Evolutionary conservation across 495 filamentous ascomycete species (phyloP).

Genomic region (Annulohypoxylon moriforme): DNA sequence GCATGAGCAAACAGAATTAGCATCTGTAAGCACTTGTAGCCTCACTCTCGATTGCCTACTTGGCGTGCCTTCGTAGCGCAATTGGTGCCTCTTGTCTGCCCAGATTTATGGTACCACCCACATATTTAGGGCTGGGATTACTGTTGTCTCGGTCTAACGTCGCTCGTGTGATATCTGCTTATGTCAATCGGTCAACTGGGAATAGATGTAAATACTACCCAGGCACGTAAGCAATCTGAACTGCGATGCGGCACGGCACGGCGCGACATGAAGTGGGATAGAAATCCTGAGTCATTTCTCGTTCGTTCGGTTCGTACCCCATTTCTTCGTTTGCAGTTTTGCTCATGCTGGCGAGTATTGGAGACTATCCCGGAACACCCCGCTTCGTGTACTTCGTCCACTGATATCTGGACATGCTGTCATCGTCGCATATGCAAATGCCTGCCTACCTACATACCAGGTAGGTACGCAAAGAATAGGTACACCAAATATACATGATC

Average conservation of each 20-base stretch:
- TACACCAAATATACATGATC: background rate
- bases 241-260: background rate
- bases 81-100: background rate
- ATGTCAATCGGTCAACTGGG: background rate
- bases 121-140: background rate
- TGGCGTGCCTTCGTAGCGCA: background rate
- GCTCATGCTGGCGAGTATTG: background rate
- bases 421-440: conserved; percentile 15
- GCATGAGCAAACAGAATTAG: background rate
- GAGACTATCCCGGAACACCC: background rate
- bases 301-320: background rate
- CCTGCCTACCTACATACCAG: background rate
- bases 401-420: conserved; percentile 1
- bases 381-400: background rate
- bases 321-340: conserved; percentile 1
- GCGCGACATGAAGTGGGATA: background rate
- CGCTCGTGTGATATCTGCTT: background rate
- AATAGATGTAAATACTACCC: background rate
- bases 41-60: background rate
- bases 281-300: background rate
- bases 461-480: background rate
- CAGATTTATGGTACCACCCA: background rate
- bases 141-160: background rate
- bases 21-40: background rate
- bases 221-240: background rate